Evolutionary conservation across 1,284 basidiomycete genomes (phyloP).

Genomic region (Thelephora terrestris): DNA sequence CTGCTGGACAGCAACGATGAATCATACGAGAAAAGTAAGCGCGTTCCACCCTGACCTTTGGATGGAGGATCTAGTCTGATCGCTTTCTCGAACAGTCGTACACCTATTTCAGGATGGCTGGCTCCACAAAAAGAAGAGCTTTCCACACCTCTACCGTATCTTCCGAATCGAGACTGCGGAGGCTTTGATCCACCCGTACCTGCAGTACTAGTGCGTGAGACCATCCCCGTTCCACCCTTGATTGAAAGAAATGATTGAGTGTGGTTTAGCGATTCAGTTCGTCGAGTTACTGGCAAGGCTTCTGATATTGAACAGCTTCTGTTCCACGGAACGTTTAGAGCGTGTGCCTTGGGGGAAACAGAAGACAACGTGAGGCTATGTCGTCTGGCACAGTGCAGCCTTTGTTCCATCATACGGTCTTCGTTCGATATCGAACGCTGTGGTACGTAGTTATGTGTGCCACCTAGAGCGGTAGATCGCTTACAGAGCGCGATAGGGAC

Average conservation of each 20-base stretch:
- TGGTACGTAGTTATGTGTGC: constrained; percentile 25
- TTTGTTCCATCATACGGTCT: constrained; percentile 41
- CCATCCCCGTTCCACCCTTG: not conserved
- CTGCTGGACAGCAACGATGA: too few relatives aligned
- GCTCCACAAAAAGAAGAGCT: constrained; percentile 43
- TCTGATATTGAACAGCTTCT: constrained; percentile 27
- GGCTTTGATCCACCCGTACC: constrained; percentile 33
- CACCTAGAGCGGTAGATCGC: too few relatives aligned
- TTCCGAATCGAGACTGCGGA: constrained; percentile 42
- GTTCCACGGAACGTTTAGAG: constrained; percentile 51
- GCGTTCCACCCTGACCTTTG: too few relatives aligned
- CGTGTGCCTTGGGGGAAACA: constrained; percentile 43
- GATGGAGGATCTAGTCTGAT: too few relatives aligned
- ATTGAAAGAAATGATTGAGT: not conserved
- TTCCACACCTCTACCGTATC: constrained; percentile 37
- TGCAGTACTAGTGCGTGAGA: constrained; percentile 34
- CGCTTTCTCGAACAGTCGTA: constrained; percentile 28
- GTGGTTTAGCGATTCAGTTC: constrained; percentile 3
- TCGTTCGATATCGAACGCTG: constrained; percentile 47
- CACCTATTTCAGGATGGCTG: constrained; percentile 42
- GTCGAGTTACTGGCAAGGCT: constrained; percentile 29
- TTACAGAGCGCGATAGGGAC: constrained; percentile 25
- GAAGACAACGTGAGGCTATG: constrained; percentile 33
- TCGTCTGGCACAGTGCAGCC: constrained; percentile 31
- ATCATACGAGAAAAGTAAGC: too few relatives aligned